Evolutionary conservation across 345 rosid species (phyloP), one percentile per base, ranked within the genome.

Genomic region (Camelina hispida): DNA sequence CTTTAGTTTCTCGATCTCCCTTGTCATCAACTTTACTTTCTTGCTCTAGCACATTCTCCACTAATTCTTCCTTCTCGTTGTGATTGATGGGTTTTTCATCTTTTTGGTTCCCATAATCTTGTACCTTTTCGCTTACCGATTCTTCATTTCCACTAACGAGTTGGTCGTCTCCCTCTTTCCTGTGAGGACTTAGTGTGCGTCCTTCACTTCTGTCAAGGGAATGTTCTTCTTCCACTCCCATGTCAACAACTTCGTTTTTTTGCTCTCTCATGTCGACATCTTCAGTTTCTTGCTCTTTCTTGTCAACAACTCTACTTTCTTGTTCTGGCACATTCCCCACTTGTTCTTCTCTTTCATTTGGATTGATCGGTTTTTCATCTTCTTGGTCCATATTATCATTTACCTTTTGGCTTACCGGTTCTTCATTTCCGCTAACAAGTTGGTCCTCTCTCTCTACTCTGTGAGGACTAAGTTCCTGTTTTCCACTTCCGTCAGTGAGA

Each of bases 261-360:
- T 66, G 43, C 43, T 10, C 28, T 47, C 44, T 15, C 16, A 7
- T 47, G 25, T 25, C 25, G 23, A 48, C 28, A 30, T 11, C 52
- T 9, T 37, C 34, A 9, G 9, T 7, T 61, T 50, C 42, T 61
- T 61, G 9, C 58, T 59, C 67, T 59, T 2, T 38, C 57, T 15
- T 71, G 38, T 59, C 63, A 13, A 7, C 53, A 9, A 32, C 37
- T 65, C 18, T 56, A 73, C 18, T 35, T 65, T 58, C 67, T 75
- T 68, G 28, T 46, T 68, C 74, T 17, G 42, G 14, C 66, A 47
- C 50, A 48, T 14, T 50, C 54, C 60, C 69, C 25, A 5, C 17
- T 18, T 52, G 6, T 48, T 58, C 53, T 47, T 44, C 47, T 17
- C 17, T 56, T 66, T 69, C 62, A n/a, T 43, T 42, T 30, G 43